Conservation (phyloP, 148 eudicot genomes). For the Limonium bicolor region DNA sequence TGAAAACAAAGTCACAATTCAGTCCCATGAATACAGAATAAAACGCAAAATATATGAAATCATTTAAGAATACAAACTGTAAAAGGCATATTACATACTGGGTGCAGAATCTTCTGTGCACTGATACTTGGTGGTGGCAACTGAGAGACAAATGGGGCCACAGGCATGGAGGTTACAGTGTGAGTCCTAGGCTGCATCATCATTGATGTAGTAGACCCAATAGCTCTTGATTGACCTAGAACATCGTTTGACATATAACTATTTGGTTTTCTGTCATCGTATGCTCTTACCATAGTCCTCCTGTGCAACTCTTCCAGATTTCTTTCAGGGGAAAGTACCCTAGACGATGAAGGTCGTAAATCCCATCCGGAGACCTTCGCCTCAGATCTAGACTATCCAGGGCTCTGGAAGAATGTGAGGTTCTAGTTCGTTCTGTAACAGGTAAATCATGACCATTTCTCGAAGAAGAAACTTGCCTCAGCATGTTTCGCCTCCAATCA, state of each 20-base stretch:
- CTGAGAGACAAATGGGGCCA: constrained; percentile 18
- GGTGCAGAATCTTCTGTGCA: constrained; percentile 30
- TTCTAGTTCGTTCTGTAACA: constrained; percentile 21
- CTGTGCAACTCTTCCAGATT: constrained; percentile 26
- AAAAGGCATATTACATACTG: no score
- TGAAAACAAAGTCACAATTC: no score
- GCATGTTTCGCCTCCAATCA: not conserved
- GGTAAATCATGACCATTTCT: constrained; percentile 26
- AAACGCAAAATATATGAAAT: no score
- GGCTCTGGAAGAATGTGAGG: constrained; percentile 45
- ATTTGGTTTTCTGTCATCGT: constrained; percentile 38
- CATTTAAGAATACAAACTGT: no score
- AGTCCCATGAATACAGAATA: no score
- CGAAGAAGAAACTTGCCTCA: constrained; percentile 5
- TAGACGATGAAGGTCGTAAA: constrained; percentile 24
- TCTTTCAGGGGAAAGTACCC: constrained; percentile 39
- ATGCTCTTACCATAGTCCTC: constrained; percentile 33
- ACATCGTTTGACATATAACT: constrained; percentile 25
- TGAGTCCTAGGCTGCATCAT: constrained; percentile 29
- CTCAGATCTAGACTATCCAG: constrained; percentile 34
- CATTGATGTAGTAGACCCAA: constrained; percentile 25
- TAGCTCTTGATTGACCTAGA: constrained; percentile 33
- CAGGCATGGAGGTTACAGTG: constrained; percentile 25
- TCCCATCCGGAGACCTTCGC: constrained; percentile 39
- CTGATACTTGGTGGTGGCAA: constrained; percentile 21